Conservation (phyloP, 2,329 filamentous ascomycete species). For the Talaromyces sp. region DNA sequence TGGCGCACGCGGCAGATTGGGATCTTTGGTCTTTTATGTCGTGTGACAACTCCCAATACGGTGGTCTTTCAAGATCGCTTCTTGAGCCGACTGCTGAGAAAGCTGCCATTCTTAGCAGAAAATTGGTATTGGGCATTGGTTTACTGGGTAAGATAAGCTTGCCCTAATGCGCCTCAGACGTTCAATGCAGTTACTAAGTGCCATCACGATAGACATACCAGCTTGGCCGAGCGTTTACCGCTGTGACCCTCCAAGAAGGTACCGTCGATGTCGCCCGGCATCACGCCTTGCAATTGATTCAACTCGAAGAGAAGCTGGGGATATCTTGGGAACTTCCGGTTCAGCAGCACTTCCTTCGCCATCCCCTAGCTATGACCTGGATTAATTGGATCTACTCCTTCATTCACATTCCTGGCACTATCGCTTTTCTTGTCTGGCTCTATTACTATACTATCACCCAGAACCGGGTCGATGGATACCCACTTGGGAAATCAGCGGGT, state of each 20-base stretch:
- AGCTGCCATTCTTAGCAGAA: slow-evolving; percentile 72
- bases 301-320: slow-evolving; percentile 64
- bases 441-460: slow-evolving; percentile 71
- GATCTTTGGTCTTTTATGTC: slow-evolving; percentile 49
- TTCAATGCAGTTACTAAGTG: slow-evolving; percentile 12
- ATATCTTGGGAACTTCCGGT: slow-evolving; percentile 68
- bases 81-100: slow-evolving; percentile 65
- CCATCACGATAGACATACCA: slow-evolving; percentile 67
- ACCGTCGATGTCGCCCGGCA: slow-evolving; percentile 69
- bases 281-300: slow-evolving; percentile 69
- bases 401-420: slow-evolving; percentile 77
- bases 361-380: slow-evolving; percentile 63
- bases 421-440: slow-evolving; percentile 67
- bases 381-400: slow-evolving; percentile 75
- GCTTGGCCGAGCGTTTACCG: slow-evolving; percentile 71
- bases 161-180: background rate
- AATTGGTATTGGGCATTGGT: slow-evolving; percentile 78
- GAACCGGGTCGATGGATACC: slow-evolving; percentile 50
- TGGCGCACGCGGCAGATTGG: slow-evolving; percentile 56
- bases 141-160: slow-evolving; percentile 67
- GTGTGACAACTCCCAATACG: slow-evolving; percentile 64
- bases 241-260: slow-evolving; percentile 67
- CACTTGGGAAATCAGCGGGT: slow-evolving; percentile 41
- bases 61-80: slow-evolving; percentile 61
- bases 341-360: slow-evolving; percentile 60